Percentiles rank a stretch among this genome's conserved stretches.
These are phyloP conservation scores for Collybiopsis confluens DNA, from an alignment of 768 basidiomycete genomes.

Conservation along the genomic window DNA sequence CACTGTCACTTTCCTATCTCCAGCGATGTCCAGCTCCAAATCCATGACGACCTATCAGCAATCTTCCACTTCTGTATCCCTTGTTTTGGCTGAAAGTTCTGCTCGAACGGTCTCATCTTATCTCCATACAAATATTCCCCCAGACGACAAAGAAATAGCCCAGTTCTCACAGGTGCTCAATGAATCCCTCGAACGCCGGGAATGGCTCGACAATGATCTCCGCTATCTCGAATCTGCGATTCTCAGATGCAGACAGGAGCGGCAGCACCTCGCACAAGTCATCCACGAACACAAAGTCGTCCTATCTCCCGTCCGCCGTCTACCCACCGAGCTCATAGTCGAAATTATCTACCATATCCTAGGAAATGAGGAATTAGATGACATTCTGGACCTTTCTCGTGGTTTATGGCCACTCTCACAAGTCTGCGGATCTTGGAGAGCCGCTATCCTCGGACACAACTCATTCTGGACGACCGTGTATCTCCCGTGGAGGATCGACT, in stretches of 20 bases:
- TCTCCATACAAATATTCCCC: background rate
- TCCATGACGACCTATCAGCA: too few relatives aligned
- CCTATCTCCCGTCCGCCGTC: conserved; percentile 2
- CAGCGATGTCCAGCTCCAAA: too few relatives aligned
- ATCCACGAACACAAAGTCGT: background rate
- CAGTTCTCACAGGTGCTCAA: background rate
- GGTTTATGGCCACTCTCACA: conserved; percentile 4
- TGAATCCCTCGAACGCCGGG: background rate
- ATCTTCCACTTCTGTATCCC: too few relatives aligned
- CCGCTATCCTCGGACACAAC: background rate
- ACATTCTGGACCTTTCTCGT: background rate
- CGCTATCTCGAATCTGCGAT: background rate
- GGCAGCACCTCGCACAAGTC: background rate
- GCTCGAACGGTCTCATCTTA: too few relatives aligned
- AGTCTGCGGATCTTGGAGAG: background rate
- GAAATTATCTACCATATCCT: conserved; percentile 1
- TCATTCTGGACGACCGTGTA: background rate
- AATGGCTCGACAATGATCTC: background rate
- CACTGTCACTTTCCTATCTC: too few relatives aligned
- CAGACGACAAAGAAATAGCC: background rate
- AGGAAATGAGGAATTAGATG: background rate
- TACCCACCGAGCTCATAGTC: conserved; percentile 3
- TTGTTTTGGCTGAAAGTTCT: too few relatives aligned
- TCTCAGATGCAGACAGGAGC: background rate
- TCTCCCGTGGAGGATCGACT: background rate